These are phyloP conservation scores for Oryza punctata DNA, from an alignment of 176 grass and related monocot genomes.

Conservation along the genomic window DNA sequence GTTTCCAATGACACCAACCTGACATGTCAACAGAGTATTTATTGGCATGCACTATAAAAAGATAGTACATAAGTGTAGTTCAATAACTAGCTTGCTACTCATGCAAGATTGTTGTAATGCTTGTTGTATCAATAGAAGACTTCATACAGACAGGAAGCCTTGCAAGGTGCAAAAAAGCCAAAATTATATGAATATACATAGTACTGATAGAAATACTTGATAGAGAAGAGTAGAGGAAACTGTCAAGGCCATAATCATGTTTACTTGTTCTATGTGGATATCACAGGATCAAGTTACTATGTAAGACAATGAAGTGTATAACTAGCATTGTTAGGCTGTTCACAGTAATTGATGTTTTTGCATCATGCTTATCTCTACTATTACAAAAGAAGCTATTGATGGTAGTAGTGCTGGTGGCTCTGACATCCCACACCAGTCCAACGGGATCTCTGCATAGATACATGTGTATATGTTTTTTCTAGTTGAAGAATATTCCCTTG, in stretches of 20 bases:
- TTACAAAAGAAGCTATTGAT: background rate
- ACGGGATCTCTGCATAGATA: background rate
- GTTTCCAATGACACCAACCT: constrained; percentile 99
- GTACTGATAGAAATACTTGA: background rate
- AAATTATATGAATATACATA: constrained; percentile 18
- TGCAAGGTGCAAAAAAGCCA: constrained; percentile 14
- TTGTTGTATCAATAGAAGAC: background rate
- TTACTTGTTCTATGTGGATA: constrained; percentile 17
- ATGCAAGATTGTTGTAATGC: constrained; percentile 12
- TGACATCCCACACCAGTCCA: background rate
- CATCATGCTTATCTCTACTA: background rate
- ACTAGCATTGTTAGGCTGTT: background rate
- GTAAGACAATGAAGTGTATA: background rate
- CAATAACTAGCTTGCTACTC: background rate
- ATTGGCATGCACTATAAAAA: constrained; percentile 27
- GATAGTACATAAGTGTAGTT: constrained; percentile 4
- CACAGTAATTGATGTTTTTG: background rate
- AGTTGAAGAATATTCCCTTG: background rate
- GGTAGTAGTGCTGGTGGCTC: background rate
- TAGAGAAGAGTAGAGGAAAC: constrained; percentile 7
- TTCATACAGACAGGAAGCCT: background rate
- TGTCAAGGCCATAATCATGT: constrained; percentile 6
- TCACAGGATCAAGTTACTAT: background rate
- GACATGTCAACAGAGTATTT: constrained; percentile 32
- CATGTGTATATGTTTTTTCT: background rate